Evolutionary conservation across 2,329 filamentous ascomycete species (phyloP).

Genomic region (Beauveria brongniartii): DNA sequence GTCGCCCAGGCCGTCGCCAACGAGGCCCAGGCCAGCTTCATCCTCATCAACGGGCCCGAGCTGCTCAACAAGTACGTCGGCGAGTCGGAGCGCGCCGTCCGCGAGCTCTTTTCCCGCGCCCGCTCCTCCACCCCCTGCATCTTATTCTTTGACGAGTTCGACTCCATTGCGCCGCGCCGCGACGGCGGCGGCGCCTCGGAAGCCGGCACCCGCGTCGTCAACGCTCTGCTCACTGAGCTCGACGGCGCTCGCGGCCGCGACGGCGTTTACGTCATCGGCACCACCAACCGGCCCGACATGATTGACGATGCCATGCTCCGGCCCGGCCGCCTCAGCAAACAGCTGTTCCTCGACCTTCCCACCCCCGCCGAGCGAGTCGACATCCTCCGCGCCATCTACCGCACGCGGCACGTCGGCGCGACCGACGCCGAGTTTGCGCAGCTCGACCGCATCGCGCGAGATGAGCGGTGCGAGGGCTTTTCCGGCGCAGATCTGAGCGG

Average conservation of each 20-base stretch:
- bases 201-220: slow-evolving; percentile 81
- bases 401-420: slow-evolving; percentile 30
- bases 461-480: slow-evolving; percentile 63
- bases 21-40: slow-evolving; percentile 94
- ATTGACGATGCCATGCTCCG: slow-evolving; percentile 94
- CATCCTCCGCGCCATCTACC: slow-evolving; percentile 65
- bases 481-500: slow-evolving; percentile 57
- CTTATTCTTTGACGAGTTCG: slow-evolving; percentile 96
- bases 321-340: slow-evolving; percentile 78
- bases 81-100: slow-evolving; percentile 86
- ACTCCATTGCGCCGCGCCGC: slow-evolving; percentile 80
- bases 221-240: slow-evolving; percentile 87
- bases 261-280: slow-evolving; percentile 90
- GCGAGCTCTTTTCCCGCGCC: slow-evolving; percentile 84
- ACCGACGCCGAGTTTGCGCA: slow-evolving; percentile 40
- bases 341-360: slow-evolving; percentile 85
- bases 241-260: slow-evolving; percentile 74
- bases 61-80: slow-evolving; percentile 96
- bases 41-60: slow-evolving; percentile 93
- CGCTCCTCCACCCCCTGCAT: slow-evolving; percentile 84
- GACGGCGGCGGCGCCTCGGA: slow-evolving; percentile 64
- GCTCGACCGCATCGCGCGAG: slow-evolving; percentile 58
- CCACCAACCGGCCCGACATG: slow-evolving; percentile 91
- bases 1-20: slow-evolving; percentile 95
- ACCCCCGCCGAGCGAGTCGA: slow-evolving; percentile 71